phyloP scores from a whole-genome alignment of 2,329 filamentous ascomycete genomes.

The Sporothrix luriei region DNA sequence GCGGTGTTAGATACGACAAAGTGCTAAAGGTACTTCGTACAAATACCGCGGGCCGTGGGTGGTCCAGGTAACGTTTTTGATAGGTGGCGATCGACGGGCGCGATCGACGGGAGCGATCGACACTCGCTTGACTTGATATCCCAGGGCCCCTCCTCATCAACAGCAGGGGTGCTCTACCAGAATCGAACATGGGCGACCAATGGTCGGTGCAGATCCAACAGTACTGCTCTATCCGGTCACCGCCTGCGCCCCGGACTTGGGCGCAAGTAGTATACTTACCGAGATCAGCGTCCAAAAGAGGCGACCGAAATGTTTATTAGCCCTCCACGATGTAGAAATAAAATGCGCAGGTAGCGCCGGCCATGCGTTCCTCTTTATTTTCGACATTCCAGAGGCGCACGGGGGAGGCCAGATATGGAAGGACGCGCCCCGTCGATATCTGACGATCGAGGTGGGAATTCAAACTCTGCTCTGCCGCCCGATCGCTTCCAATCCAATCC shows the following conservation, averaged over 20 bases:
- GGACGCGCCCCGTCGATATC: constrained; percentile 23
- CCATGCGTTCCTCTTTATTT: background rate
- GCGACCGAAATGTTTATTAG: background rate
- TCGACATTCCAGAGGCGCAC: background rate
- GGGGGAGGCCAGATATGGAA: constrained; percentile 26
- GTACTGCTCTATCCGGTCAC: background rate
- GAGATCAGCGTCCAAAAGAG: background rate
- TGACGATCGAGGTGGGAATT: constrained; percentile 15
- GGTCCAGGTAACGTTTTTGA: constrained; percentile 21
- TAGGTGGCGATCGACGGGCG: constrained; percentile 14
- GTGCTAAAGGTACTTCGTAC: too few relatives aligned
- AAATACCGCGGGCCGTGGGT: background rate
- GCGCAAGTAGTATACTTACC: background rate
- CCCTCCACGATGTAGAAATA: background rate
- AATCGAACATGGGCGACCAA: constrained; percentile 23
- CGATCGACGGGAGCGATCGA: constrained; percentile 24
- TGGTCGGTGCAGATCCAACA: background rate
- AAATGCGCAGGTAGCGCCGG: background rate
- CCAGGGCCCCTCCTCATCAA: background rate
- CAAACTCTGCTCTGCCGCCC: background rate
- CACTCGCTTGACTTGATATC: background rate
- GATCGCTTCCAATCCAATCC: constrained; percentile 8
- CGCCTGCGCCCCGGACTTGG: constrained; percentile 5
- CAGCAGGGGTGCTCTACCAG: background rate
- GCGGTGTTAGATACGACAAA: too few relatives aligned